Evolutionary conservation across 495 filamentous ascomycete genomes (phyloP), one percentile per base, ranked within the genome.

Genomic region (Penicillium manginii): DNA sequence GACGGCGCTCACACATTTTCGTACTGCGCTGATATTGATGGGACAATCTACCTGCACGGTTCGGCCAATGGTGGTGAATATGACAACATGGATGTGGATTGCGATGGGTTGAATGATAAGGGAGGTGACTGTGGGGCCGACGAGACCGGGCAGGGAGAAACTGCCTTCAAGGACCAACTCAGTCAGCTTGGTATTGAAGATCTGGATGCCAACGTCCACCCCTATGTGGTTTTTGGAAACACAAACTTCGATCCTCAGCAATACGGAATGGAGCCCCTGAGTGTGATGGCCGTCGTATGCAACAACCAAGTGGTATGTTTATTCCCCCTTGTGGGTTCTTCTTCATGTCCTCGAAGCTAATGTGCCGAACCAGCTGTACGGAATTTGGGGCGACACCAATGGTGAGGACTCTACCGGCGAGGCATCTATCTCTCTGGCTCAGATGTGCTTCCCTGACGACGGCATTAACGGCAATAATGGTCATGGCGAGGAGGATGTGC

Each of bases 151-250:
- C 85, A 90, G 65, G 61, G 64, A 37, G 62, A 76, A 46, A 88
- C 86, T 3, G 73, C 81, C 0, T 88, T 86, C 69, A 64, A 80
- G 57, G 72, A 81, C 43, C 59, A 72, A 8, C 71, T 87, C 18
- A 60, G 46, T 7, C 50, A 70, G 46, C 70, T 62, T 59, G 83
- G 80, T 14, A 77, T 88, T 52, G 55, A 66, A 0, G 84, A 90
- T 57, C 73, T 90, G 7, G 75, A 88, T 64, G 77, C 86, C 5
- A 81, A 84, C 49, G 74, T 85, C 23, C 84, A 88, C 60, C 80
- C 84, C 1, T 90, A 84, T 47, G 83, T 88, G 15, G 87, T 90
- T 9, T 83, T 90, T 55, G 87, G 86, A 8, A 90, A 89, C 59
- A 66, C 75, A 3, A 75, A 78, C 1, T 88, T 81, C 61, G 67